Base-by-base conservation (phyloP, 2,329 filamentous ascomycete species). In the Fusarium anthophilum region DNA sequence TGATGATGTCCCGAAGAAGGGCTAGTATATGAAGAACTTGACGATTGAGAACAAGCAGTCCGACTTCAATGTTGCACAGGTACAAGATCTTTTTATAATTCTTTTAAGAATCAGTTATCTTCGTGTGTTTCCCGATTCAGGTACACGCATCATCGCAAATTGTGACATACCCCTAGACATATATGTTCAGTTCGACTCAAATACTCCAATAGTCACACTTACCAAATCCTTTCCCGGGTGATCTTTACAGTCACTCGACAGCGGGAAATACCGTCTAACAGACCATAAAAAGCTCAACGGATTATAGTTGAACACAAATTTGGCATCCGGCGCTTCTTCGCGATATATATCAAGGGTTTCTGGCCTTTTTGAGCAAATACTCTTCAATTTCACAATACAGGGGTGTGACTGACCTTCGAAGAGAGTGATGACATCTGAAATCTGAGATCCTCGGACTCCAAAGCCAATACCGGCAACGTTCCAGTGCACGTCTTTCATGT, bases 251-350 rank as follows among this genome's bases (percentile, higher is more conserved):
- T 63, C 37, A 3, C 44, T 69, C 0, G 56, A 56, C 1, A 69
- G 3, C 0, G 66, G 56, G 2, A 69, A 69, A 5, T 69, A 69
- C 6, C 66, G 11, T 10, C 63, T 63, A 1, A 69, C 64, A 9
- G 66, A 69, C 66, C 66, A 69, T 0, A 69, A 5, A 17, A 69
- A 69, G 1, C 50, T 56, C 6, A 69, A 26, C 0, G 66, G 66
- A 9, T 69, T 69, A 8, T 69, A 69, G 12, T 69, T 69, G 17
- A 69, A 69, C 1, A 69, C 64, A 6, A 45, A 56, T 14, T 63
- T 69, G 0, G 66, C 50, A 63, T 63, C 38, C 0, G 64, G 43
- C 0, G 66, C 66, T 32, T 56, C 64, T 6, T 69, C n/a, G 2
- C 66, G 56, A 4, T 56, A 69, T 14, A 69, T 69, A 7, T 69